phyloP scores from a whole-genome alignment of 352 stramenopile genomes.

The Phytophthora idaei region DNA sequence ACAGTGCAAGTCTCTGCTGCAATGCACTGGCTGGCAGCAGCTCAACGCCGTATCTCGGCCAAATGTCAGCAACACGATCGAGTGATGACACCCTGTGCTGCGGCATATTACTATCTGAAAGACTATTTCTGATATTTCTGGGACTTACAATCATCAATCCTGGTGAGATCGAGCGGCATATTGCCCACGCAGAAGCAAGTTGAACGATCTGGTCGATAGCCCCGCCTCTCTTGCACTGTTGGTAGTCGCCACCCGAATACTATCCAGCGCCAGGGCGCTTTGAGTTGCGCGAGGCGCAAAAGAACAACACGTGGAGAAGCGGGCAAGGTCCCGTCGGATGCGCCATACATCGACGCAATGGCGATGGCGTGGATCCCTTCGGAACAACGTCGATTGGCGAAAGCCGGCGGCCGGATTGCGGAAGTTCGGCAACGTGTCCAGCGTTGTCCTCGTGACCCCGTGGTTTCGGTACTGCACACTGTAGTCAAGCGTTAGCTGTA shows the following conservation, averaged over 20 bases:
- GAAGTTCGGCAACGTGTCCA: neutral
- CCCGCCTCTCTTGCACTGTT: conserved; percentile 25
- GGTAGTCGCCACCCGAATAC: conserved; percentile 35
- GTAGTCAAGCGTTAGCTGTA: neutral
- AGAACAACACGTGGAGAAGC: conserved; percentile 26
- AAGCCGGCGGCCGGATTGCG: conserved; percentile 3
- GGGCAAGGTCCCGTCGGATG: conserved; percentile 8
- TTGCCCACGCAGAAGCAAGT: conserved; percentile 15
- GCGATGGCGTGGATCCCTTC: conserved; percentile 11
- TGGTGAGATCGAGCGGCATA: neutral
- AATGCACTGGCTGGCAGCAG: neutral
- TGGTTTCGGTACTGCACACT: neutral
- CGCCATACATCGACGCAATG: neutral
- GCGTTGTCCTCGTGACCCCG: neutral
- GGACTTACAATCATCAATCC: neutral
- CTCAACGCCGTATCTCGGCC: conserved; percentile 11
- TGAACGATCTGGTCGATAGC: conserved; percentile 19
- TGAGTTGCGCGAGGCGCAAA: conserved; percentile 30
- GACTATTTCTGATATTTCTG: conserved; percentile 13
- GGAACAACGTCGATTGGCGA: conserved; percentile 24
- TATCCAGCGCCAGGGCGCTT: conserved; percentile 32
- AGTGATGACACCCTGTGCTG: conserved; percentile 20
- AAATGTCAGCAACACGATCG: conserved; percentile 17
- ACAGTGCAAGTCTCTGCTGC: too few species aligned
- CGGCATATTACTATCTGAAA: neutral